Conservation (phyloP, 1,139 yeast genomes). For the Nakaseomyces delphensis region DNA sequence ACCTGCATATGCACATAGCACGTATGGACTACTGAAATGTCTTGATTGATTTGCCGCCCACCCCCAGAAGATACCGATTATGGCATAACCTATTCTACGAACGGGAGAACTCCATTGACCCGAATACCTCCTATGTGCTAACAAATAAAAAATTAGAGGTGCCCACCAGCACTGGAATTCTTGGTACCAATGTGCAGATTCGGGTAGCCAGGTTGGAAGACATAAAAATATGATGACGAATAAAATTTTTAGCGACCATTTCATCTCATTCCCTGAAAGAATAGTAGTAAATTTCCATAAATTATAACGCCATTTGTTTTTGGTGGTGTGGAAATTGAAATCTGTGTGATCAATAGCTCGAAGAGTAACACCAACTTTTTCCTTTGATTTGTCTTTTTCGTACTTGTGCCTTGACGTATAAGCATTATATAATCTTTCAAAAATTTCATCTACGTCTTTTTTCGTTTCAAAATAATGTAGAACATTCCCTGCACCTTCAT, state of each 20-base stretch:
- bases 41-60: slow-evolving; percentile 38
- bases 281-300: slow-evolving; percentile 34
- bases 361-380: slow-evolving; percentile 15
- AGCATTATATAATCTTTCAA: slow-evolving; percentile 37
- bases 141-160: slow-evolving; percentile 34
- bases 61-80: slow-evolving; percentile 40
- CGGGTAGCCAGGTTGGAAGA: slow-evolving; percentile 38
- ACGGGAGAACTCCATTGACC: slow-evolving; percentile 36
- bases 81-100: slow-evolving; percentile 32
- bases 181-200: slow-evolving; percentile 37
- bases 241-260: slow-evolving; percentile 38
- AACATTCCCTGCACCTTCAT: slow-evolving; percentile 41
- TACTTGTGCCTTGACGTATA: slow-evolving; percentile 35
- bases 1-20: slow-evolving; percentile 36
- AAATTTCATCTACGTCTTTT: slow-evolving; percentile 41
- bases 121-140: slow-evolving; percentile 38
- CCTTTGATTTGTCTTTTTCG: slow-evolving; percentile 8
- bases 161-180: slow-evolving; percentile 39
- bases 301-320: slow-evolving; percentile 30
- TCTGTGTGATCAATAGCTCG: slow-evolving; percentile 36
- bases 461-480: slow-evolving; percentile 38
- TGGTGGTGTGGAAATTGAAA: slow-evolving; percentile 34
- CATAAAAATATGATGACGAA: slow-evolving; percentile 34
- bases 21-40: slow-evolving; percentile 34
- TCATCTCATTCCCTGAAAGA: slow-evolving; percentile 34